A percentile compares a stretch with the other conserved stretches of the same genome.
Evolutionary conservation across 2,329 filamentous ascomycete genomes (phyloP).

Genomic region (Colletotrichum nymphaeae): DNA sequence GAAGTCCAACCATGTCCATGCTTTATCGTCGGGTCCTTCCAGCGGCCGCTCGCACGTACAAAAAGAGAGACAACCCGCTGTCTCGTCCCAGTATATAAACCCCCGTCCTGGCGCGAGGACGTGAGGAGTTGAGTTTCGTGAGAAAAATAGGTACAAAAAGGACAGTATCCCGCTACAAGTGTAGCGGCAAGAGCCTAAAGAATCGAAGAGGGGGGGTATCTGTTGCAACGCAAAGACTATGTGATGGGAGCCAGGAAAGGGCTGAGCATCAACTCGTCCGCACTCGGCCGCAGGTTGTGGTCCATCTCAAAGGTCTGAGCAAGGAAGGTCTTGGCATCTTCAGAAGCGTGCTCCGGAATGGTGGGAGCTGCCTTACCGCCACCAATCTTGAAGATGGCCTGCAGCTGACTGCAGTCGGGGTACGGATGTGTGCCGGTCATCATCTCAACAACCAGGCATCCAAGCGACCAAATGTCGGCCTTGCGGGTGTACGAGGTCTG

Average conservation of each 20-base stretch:
- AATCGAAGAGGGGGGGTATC: constrained; percentile 25
- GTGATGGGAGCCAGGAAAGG: constrained; percentile 83
- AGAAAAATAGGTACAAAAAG: constrained; percentile 26
- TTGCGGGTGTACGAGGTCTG: constrained; percentile 98
- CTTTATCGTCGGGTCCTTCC: constrained; percentile 35
- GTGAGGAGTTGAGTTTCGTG: constrained; percentile 2
- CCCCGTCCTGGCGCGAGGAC: not conserved
- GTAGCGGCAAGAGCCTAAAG: constrained; percentile 1
- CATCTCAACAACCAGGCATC: constrained; percentile 98
- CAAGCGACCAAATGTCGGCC: constrained; percentile 98
- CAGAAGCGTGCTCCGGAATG: constrained; percentile 86
- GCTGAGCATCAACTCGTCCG: constrained; percentile 88
- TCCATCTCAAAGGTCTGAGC: constrained; percentile 94
- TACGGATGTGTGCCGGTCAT: constrained; percentile 97
- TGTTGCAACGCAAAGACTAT: constrained; percentile 44
- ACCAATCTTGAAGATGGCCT: constrained; percentile 99
- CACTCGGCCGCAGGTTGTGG: constrained; percentile 89
- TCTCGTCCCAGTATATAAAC: constrained; percentile 20
- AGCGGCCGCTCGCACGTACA: constrained; percentile 33
- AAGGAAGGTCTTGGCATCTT: constrained; percentile 86
- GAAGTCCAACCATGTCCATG: constrained; percentile 19
- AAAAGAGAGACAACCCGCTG: constrained; percentile 15
- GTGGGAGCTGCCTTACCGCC: constrained; percentile 83
- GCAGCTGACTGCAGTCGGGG: constrained; percentile 95
- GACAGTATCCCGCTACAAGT: not conserved